phyloP scores from a whole-genome alignment of 225 moss, liverwort and hornwort genomes.

The Polytrichum commune region DNA sequence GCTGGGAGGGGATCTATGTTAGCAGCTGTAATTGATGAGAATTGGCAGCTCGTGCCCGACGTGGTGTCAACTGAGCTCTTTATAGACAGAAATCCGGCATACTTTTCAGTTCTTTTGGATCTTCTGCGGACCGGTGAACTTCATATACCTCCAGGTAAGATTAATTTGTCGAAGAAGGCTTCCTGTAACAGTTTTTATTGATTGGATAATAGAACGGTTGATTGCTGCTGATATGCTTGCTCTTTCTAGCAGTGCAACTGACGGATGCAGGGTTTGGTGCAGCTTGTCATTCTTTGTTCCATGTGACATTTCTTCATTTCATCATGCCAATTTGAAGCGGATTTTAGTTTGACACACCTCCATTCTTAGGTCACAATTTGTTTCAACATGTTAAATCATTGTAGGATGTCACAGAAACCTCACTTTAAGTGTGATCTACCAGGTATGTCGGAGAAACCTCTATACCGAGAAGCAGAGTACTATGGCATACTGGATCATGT shows the following conservation, averaged over 20 bases:
- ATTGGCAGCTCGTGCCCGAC: constrained; percentile 50
- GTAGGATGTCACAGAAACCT: not conserved
- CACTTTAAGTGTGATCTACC: constrained; percentile 7
- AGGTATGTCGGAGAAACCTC: constrained; percentile 57
- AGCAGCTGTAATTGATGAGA: constrained; percentile 58
- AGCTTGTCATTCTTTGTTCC: no score
- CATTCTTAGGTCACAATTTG: no score
- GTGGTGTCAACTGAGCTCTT: constrained; percentile 46
- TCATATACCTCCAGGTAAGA: constrained; percentile 46
- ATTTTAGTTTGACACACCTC: no score
- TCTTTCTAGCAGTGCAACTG: no score
- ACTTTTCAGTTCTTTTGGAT: constrained; percentile 65
- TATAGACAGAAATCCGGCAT: constrained; percentile 58
- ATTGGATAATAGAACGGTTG: no score
- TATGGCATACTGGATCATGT: constrained; percentile 63
- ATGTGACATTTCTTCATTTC: no score
- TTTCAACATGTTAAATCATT: no score
- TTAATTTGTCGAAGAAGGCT: no score
- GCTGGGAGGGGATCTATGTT: constrained; percentile 70
- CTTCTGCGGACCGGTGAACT: constrained; percentile 62
- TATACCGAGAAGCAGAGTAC: constrained; percentile 63
- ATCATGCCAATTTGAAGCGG: no score
- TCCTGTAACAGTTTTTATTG: no score
- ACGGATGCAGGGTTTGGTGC: no score
- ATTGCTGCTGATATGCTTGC: no score